Conservation (phyloP, 306 rosid species). For the Castanea crenata region DNA sequence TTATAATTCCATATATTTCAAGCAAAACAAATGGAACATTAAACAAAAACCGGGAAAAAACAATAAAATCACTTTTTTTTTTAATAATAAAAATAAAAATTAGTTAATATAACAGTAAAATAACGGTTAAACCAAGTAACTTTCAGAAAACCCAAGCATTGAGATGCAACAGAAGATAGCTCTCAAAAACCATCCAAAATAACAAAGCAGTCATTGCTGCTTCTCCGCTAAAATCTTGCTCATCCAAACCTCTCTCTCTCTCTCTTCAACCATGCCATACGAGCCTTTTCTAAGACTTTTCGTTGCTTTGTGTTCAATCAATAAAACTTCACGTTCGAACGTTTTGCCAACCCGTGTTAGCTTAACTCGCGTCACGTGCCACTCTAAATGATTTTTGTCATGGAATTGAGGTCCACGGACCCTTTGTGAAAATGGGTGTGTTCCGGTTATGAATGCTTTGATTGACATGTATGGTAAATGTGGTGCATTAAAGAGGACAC, state of each 20-base stretch:
- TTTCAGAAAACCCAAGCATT: not conserved
- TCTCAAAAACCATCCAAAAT: constrained; percentile 14
- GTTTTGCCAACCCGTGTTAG: constrained; percentile 4
- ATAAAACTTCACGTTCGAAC: constrained; percentile 4
- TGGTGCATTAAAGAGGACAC: not conserved
- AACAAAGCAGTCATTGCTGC: constrained; percentile 22
- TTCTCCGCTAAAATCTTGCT: constrained; percentile 20
- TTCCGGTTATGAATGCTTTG: constrained; percentile 23
- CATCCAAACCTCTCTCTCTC: not conserved
- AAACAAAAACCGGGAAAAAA: not conserved
- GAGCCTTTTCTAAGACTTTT: not conserved
- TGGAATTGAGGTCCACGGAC: constrained; percentile 22
- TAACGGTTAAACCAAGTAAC: not conserved
- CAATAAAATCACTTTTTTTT: too few relatives aligned
- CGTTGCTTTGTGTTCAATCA: not conserved
- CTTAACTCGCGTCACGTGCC: constrained; percentile 18
- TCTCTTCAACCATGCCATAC: constrained; percentile 3
- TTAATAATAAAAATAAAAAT: too few relatives aligned
- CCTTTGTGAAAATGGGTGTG: constrained; percentile 13
- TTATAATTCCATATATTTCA: too few relatives aligned
- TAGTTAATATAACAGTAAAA: too few relatives aligned
- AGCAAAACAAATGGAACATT: not conserved
- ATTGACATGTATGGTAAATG: constrained; percentile 29
- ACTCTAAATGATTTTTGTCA: not conserved
- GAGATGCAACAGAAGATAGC: not conserved